Evolutionary conservation across 169 alveolate genomes (phyloP), one percentile per base, ranked within the genome.

Genomic region (Ichthyophthirius multifiliis): DNA sequence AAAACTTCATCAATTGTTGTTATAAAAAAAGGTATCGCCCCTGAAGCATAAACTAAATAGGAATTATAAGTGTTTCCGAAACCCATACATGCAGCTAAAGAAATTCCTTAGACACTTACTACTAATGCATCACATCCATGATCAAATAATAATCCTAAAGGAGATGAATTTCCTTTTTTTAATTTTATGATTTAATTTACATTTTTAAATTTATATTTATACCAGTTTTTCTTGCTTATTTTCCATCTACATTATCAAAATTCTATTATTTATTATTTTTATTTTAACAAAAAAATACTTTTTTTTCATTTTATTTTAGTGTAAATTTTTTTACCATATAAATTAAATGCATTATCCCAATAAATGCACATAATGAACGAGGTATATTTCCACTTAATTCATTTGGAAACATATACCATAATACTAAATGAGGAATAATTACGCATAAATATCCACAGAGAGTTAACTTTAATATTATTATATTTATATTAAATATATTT

Each of bases 41-140:
- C 71, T 10, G 71, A 55, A 15, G 41, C 71, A 55, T 3, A 55
- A 3, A 55, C 71, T 6, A 16, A 6, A 55, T 55, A 55, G 15
- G 71, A 16, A 55, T 27, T 34, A 27, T 55, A 55, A 23, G 6
- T 55, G 16, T 67, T 67, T 67, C 77, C 77, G 23, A 67, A 34
- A 6, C 62, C 35, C 77, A 67, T 0, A n/a, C 77, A 67, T 5
- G 43, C 41, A 5, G 46, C 46, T 37, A 67, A 34, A 34, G 77
- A 37, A 16, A 39, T 39, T 7, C 55, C 77, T 67, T 67, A 41
- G 4, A 67, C 23, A 30, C n/a, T 37, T 3, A 67, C 77, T 3
- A 41, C 20, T 44, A 67, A 16, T 35, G 77, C 77, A 67, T 67
- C 77, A 39, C 77, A 67, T n/a, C 77, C 77, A 7, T 67, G 77